Base-by-base conservation (phyloP, 2,329 filamentous ascomycete genomes). In the Fulvia fulva region DNA sequence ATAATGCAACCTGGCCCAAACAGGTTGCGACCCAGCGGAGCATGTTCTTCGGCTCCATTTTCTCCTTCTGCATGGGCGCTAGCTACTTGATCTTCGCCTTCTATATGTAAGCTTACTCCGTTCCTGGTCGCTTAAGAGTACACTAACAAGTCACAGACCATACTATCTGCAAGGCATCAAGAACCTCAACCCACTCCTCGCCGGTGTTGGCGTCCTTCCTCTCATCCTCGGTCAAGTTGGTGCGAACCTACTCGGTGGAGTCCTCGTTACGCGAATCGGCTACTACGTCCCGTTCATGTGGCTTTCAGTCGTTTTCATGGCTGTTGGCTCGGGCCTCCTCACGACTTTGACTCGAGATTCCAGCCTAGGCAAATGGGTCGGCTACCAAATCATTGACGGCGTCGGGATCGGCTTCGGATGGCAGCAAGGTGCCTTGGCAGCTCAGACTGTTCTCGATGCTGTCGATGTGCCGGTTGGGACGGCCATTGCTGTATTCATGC, bases 221-320 rank as follows among this genome's bases (percentile, higher is more conserved):
- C 25, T 55, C 19, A 47, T 58, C 51, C 75, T 77, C 25, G 73
- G 72, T 23, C 68, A 76, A n/a, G 75, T 77, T 57, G 55, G 77
- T 61, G 59, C 76, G 44, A 73, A 71, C 53, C 71, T 78, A 60
- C 19, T 69, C 5, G 62, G 65, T 26, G 76, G 76, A 45, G 63
- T 65, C 32, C 46, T 64, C 9, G 70, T 75, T 19, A 75, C 74
- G 2, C 56, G 63, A 2, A 61, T 75, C 25, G 76, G 76, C 22
- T 77, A 78, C 67, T 78, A 77, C 68, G 76, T 74, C 0, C 76
- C 76, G 0, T 77, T 77, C 61, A 75, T 78, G 69, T 67, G 77
- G 21, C 34, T 68, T 28, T 71, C 70, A 3, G 70, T 69, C 1
- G 64, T 76, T 14, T 60, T 77, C 55, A 74, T 75, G 70, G 57